Percentiles rank a stretch among this genome's conserved stretches.
These are phyloP conservation scores for Chalciporus piperatus DNA, from an alignment of 768 basidiomycete species.

Conservation along the genomic window DNA sequence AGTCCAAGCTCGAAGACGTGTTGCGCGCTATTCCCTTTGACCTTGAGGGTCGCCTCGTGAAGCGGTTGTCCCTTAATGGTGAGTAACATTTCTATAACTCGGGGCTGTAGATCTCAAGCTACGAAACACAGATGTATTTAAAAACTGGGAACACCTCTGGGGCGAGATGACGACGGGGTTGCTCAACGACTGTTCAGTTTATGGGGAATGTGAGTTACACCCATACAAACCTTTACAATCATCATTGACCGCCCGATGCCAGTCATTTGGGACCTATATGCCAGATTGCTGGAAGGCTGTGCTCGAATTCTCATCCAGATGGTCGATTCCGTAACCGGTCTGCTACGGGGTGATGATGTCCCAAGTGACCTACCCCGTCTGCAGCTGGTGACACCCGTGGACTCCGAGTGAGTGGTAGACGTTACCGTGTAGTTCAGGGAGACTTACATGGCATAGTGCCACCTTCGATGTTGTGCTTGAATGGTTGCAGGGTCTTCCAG, in stretches of 20 bases:
- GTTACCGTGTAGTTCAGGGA: background rate
- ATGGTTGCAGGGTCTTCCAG: conserved; percentile 26
- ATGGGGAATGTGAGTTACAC: conserved; percentile 46
- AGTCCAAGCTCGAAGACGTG: conserved; percentile 48
- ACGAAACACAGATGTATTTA: conserved; percentile 24
- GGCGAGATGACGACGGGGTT: conserved; percentile 17
- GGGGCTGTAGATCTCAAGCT: background rate
- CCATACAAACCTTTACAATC: too few relatives aligned
- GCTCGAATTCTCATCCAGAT: conserved; percentile 41
- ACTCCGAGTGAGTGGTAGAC: conserved; percentile 39
- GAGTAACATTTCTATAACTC: conserved; percentile 19
- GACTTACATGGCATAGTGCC: conserved; percentile 14
- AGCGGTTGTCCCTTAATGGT: conserved; percentile 48
- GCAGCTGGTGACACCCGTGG: conserved; percentile 29
- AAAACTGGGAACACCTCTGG: conserved; percentile 23
- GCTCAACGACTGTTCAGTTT: conserved; percentile 25
- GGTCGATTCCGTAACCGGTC: conserved; percentile 24
- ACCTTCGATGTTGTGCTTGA: conserved; percentile 25
- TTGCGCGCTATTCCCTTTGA: conserved; percentile 49
- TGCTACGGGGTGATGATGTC: conserved; percentile 29
- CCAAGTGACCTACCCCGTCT: conserved; percentile 35
- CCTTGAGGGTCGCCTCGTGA: conserved; percentile 54
- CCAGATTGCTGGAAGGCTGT: conserved; percentile 40
- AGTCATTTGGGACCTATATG: conserved; percentile 62
- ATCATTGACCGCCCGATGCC: background rate